Evolutionary conservation across 345 rosid genomes (phyloP).

Genomic region (Laguncularia racemosa): DNA sequence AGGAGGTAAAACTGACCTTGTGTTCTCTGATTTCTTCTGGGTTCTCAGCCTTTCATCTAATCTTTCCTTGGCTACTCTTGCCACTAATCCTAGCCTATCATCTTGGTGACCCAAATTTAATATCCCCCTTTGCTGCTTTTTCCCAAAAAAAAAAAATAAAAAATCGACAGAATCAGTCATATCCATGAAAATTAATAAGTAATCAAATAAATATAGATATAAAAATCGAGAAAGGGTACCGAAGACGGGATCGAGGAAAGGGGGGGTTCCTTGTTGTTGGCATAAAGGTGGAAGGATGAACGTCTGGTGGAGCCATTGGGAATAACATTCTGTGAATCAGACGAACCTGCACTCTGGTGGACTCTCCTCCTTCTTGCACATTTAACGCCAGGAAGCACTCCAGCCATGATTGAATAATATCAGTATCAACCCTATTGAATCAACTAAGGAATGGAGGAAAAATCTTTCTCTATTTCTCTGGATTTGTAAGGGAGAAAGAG

Average conservation of each 20-base stretch:
- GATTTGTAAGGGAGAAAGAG: too few species aligned
- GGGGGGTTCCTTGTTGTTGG: too few species aligned
- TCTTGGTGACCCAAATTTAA: not conserved
- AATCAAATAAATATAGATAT: too few species aligned
- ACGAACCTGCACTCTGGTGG: constrained; percentile 31
- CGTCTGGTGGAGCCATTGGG: constrained; percentile 15
- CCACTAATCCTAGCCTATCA: constrained; percentile 47
- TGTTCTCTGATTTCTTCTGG: constrained; percentile 26
- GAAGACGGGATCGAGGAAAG: too few species aligned
- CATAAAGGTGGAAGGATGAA: too few species aligned
- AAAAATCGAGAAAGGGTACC: too few species aligned
- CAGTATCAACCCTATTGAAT: too few species aligned
- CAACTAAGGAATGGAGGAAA: too few species aligned
- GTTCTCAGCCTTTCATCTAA: constrained; percentile 53
- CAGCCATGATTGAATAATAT: constrained; percentile 31
- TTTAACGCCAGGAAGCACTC: constrained; percentile 87
- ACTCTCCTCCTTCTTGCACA: constrained; percentile 70
- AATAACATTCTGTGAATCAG: constrained; percentile 25
- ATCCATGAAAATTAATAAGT: too few species aligned
- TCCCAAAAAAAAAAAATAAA: not conserved
- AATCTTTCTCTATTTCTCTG: too few species aligned
- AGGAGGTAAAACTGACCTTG: constrained; percentile 17
- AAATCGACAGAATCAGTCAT: too few species aligned
- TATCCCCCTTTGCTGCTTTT: too few species aligned
- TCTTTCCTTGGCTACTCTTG: constrained; percentile 82